These are phyloP conservation scores for Leccinum fibrillosum DNA, from an alignment of 768 basidiomycete genomes.

Conservation along the genomic window DNA sequence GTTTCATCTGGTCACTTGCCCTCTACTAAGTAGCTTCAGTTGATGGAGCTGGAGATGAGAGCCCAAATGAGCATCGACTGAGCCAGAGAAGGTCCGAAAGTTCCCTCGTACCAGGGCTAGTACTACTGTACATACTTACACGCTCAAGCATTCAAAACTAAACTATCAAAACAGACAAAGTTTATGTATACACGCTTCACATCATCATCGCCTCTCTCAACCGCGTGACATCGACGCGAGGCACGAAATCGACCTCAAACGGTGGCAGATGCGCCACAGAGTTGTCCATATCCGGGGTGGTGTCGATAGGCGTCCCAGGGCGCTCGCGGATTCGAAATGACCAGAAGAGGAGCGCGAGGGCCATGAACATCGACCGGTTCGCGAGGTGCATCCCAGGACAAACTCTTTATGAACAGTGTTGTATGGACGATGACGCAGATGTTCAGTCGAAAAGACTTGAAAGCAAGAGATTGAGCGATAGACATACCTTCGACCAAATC, in stretches of 20 bases:
- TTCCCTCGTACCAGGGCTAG: not conserved
- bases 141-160: not conserved
- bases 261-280: conserved; percentile 54
- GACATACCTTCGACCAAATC: conserved; percentile 44
- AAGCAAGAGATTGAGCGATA: not conserved
- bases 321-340: conserved; percentile 53
- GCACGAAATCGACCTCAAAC: conserved; percentile 55
- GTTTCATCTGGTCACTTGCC: not conserved
- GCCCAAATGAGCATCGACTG: no score
- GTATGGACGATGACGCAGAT: no score
- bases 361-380: conserved; percentile 51
- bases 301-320: conserved; percentile 32
- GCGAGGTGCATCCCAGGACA: conserved; percentile 63
- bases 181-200: not conserved
- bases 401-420: conserved; percentile 33
- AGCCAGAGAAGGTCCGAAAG: no score
- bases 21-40: no score
- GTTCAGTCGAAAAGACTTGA: no score
- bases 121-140: not conserved
- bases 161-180: not conserved
- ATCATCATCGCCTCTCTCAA: conserved; percentile 16
- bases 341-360: conserved; percentile 58
- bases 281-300: conserved; percentile 46
- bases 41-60: no score
- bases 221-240: conserved; percentile 29